Conservation (phyloP, 2,329 filamentous ascomycete species). For the Colletotrichum cereale region DNA sequence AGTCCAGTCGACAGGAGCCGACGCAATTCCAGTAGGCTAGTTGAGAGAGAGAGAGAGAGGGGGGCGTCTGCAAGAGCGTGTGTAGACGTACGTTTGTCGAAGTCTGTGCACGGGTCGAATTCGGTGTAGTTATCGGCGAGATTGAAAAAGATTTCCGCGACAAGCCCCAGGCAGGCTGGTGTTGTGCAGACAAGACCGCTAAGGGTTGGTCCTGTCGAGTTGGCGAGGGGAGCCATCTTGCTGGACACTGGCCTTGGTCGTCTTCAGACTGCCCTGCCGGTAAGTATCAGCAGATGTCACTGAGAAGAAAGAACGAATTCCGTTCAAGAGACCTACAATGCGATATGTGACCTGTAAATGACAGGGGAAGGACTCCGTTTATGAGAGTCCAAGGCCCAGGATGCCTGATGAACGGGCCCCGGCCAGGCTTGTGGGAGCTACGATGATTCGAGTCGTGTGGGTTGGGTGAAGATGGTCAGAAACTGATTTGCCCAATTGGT, state of each 20-base stretch:
- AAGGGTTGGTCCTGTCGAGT: not conserved
- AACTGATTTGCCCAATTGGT: not conserved
- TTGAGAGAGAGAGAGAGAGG: not conserved
- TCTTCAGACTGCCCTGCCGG: not conserved
- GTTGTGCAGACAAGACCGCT: slow-evolving; percentile 40
- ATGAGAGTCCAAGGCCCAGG: not conserved
- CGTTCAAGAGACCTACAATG: not conserved
- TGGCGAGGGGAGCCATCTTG: not conserved
- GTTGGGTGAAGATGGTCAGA: too few relatives aligned
- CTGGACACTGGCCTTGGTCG: not conserved
- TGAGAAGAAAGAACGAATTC: not conserved
- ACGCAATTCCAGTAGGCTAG: not conserved
- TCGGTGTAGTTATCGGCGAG: slow-evolving; percentile 62
- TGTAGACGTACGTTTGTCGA: slow-evolving; percentile 62
- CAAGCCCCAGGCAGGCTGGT: slow-evolving; percentile 46
- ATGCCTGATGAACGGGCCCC: not conserved
- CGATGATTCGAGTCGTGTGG: too few relatives aligned
- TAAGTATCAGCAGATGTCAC: not conserved
- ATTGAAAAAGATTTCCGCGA: slow-evolving; percentile 45
- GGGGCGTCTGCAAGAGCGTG: not conserved
- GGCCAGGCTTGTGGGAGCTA: too few relatives aligned
- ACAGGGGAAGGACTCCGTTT: not conserved
- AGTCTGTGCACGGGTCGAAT: slow-evolving; percentile 76
- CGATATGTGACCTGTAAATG: not conserved
- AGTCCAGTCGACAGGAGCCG: not conserved